Evolutionary conservation across 1,139 yeast species (phyloP).

Genomic region (Taiozyma sp.): DNA sequence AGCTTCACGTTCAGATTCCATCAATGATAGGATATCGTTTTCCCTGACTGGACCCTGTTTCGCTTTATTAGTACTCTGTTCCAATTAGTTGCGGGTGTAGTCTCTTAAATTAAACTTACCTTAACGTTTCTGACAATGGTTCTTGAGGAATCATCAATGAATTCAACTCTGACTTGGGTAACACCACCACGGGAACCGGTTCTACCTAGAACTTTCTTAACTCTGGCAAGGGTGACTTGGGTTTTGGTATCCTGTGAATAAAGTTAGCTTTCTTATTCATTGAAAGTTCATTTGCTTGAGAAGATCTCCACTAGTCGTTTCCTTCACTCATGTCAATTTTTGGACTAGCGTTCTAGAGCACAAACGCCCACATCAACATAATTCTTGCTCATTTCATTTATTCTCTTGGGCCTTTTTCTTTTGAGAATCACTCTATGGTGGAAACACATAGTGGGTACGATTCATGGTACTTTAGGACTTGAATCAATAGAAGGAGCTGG

Average conservation of each 20-base stretch:
- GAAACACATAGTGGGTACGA: neutral
- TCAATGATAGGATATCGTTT: constrained; percentile 96
- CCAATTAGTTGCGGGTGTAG: neutral
- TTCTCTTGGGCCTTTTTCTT: neutral
- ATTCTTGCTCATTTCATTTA: neutral
- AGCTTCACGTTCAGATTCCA: constrained; percentile 99
- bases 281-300: neutral
- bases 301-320: neutral
- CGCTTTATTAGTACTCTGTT: constrained; percentile 12
- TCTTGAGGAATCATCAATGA: constrained; percentile 97
- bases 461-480: neutral
- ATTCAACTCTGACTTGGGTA: constrained; percentile 99
- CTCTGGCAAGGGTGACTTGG: constrained; percentile 99
- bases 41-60: constrained; percentile 91
- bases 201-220: constrained; percentile 98
- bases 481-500: neutral
- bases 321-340: too few species aligned
- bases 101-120: constrained; percentile 9
- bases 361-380: neutral
- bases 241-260: constrained; percentile 65
- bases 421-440: neutral
- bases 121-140: constrained; percentile 99
- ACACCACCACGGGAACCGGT: constrained; percentile 99
- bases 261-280: constrained; percentile 6
- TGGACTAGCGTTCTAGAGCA: neutral